Conservation (phyloP, 2,329 filamentous ascomycete genomes). For the Bipolaris victoriae region DNA sequence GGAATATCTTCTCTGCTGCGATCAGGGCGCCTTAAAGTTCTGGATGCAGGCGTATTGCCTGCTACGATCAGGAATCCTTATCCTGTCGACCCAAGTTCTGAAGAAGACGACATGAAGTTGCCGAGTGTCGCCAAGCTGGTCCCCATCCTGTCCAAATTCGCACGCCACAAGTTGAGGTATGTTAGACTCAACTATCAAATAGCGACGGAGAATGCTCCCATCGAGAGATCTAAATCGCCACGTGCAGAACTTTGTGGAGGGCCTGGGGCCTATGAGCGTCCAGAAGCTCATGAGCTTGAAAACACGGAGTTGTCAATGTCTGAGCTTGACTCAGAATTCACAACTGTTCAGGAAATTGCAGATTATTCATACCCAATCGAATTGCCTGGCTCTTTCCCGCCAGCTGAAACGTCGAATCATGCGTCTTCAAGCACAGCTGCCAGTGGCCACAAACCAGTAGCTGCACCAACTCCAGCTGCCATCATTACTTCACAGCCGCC, state of each 20-base stretch:
- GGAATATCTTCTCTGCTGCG: constrained; percentile 60
- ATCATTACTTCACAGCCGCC: constrained; percentile 43
- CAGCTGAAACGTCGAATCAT: background rate
- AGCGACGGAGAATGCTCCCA: constrained; percentile 55
- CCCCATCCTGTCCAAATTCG: constrained; percentile 56
- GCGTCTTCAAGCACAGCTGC: background rate
- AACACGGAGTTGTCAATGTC: constrained; percentile 13
- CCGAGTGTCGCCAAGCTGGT: constrained; percentile 63
- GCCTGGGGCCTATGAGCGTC: constrained; percentile 23
- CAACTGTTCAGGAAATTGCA: constrained; percentile 32
- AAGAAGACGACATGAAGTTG: constrained; percentile 36
- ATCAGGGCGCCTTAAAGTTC: constrained; percentile 59
- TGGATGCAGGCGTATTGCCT: constrained; percentile 61
- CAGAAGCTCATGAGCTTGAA: constrained; percentile 38
- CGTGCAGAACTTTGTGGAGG: constrained; percentile 38
- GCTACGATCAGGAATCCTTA: constrained; percentile 19
- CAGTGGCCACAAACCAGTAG: background rate
- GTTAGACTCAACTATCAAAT: constrained; percentile 62
- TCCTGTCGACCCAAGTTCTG: background rate
- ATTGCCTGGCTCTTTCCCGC: constrained; percentile 28
- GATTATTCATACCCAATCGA: constrained; percentile 37
- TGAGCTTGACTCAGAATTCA: constrained; percentile 33
- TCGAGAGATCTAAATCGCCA: constrained; percentile 22
- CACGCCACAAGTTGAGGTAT: constrained; percentile 58
- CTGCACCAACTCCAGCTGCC: constrained; percentile 18